Conservation (phyloP, 371 early-diverging fungal species). For the Caulochytrium protostelioides region DNA sequence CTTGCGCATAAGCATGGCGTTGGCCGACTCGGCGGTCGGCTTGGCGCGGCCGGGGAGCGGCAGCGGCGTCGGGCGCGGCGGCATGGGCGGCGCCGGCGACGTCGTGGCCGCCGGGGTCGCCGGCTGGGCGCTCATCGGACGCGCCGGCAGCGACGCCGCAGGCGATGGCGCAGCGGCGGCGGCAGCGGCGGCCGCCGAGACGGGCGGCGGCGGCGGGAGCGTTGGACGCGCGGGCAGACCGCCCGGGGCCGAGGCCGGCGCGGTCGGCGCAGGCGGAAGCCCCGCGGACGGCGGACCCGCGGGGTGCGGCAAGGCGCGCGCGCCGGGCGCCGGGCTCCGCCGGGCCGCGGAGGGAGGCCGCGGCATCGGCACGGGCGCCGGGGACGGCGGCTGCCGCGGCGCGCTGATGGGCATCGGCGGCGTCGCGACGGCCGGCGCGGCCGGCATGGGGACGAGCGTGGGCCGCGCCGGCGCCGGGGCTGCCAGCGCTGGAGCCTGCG, state of each 20-base stretch:
- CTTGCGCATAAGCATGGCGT: no score
- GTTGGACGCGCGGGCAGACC: no score
- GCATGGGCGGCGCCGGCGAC: not conserved
- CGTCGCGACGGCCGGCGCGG: not conserved
- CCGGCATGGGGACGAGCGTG: not conserved
- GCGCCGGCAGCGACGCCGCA: not conserved
- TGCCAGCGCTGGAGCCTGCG: no score
- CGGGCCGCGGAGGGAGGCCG: not conserved
- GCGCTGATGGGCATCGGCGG: not conserved
- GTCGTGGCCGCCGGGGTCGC: not conserved
- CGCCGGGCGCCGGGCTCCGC: not conserved
- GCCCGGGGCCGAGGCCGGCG: no score
- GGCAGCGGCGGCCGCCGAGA: slow-evolving; percentile 7
- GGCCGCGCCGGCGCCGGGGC: not conserved
- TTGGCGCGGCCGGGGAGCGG: no score
- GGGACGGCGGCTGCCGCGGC: not conserved
- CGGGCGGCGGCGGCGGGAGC: no score
- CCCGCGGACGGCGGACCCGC: no score
- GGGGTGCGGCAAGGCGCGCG: not conserved
- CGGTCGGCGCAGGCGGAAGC: no score
- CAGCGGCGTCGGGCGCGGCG: not conserved
- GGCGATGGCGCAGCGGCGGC: slow-evolving; percentile 1
- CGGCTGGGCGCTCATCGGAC: no score
- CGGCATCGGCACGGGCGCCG: not conserved
- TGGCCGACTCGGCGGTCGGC: no score